Evolutionary conservation across 2,329 filamentous ascomycete genomes (phyloP).

Genomic region (Alternaria alternata): DNA sequence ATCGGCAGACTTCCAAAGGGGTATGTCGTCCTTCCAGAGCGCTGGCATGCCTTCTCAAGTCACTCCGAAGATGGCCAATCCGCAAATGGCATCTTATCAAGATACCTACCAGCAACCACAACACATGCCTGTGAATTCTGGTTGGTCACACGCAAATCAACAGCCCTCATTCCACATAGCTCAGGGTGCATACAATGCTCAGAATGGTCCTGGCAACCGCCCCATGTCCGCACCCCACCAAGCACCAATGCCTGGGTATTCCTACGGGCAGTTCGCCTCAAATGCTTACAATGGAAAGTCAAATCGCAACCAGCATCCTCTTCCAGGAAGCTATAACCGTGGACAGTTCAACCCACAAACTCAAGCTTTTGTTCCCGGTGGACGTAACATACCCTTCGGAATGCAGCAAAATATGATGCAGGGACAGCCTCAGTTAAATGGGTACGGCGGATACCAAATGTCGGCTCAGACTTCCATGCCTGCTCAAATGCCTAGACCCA

Average conservation of each 20-base stretch:
- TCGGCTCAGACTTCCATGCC: constrained; percentile 29
- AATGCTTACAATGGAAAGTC: constrained; percentile 65
- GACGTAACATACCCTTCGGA: constrained; percentile 50
- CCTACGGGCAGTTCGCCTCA: constrained; percentile 79
- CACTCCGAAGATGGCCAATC: constrained; percentile 50
- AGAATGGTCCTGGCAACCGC: constrained; percentile 38
- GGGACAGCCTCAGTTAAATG: constrained; percentile 45
- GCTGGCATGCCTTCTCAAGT: constrained; percentile 44
- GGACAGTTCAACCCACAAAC: constrained; percentile 94
- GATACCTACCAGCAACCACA: constrained; percentile 44
- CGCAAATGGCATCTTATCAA: constrained; percentile 45
- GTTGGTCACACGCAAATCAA: constrained; percentile 45
- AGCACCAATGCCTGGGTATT: constrained; percentile 63
- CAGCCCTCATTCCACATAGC: constrained; percentile 39
- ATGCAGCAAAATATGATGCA: constrained; percentile 43
- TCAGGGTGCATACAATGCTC: constrained; percentile 35
- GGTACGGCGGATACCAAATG: constrained; percentile 39
- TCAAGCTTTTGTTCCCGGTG: constrained; percentile 82
- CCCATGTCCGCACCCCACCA: constrained; percentile 49
- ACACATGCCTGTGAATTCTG: constrained; percentile 39
- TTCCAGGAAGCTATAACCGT: constrained; percentile 83
- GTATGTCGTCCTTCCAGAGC: constrained; percentile 56
- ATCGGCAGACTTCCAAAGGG: constrained; percentile 55
- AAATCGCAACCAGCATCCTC: constrained; percentile 80
- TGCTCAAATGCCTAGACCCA: constrained; percentile 40